These are phyloP conservation scores for Seiridium unicorne DNA, from an alignment of 2,329 filamentous ascomycete species.

Conservation along the genomic window DNA sequence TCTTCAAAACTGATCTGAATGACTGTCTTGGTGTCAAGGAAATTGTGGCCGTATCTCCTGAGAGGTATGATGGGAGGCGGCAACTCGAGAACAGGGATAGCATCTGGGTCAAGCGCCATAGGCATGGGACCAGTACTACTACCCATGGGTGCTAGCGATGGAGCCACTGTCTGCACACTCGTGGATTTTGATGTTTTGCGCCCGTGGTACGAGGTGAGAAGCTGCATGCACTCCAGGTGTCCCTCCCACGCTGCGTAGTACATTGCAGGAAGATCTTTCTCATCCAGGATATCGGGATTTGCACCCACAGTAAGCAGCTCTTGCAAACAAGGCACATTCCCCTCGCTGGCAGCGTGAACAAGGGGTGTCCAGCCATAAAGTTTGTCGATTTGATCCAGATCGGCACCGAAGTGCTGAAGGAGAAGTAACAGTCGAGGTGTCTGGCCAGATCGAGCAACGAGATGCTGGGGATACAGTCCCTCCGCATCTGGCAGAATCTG, in stretches of 20 bases:
- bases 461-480: constrained; percentile 93
- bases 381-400: constrained; percentile 91
- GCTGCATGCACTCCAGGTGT: constrained; percentile 88
- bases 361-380: constrained; percentile 96
- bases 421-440: constrained; percentile 76
- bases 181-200: constrained; percentile 41
- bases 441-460: constrained; percentile 86
- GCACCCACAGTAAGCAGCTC: constrained; percentile 78
- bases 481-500: constrained; percentile 91
- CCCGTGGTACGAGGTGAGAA: constrained; percentile 65
- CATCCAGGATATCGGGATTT: constrained; percentile 77
- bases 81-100: constrained; percentile 86
- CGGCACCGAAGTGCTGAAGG: constrained; percentile 80
- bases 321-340: constrained; percentile 84
- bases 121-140: constrained; percentile 48
- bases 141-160: constrained; percentile 38
- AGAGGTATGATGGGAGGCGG: constrained; percentile 95
- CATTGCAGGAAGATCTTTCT: constrained; percentile 91
- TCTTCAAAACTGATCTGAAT: constrained; percentile 89
- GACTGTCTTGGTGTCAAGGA: constrained; percentile 95
- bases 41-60: constrained; percentile 94
- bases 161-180: constrained; percentile 36
- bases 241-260: constrained; percentile 99
- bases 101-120: constrained; percentile 72
- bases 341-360: constrained; percentile 94